Base-by-base conservation (phyloP, 345 rosid species). In the Eucalyptus marginata region DNA sequence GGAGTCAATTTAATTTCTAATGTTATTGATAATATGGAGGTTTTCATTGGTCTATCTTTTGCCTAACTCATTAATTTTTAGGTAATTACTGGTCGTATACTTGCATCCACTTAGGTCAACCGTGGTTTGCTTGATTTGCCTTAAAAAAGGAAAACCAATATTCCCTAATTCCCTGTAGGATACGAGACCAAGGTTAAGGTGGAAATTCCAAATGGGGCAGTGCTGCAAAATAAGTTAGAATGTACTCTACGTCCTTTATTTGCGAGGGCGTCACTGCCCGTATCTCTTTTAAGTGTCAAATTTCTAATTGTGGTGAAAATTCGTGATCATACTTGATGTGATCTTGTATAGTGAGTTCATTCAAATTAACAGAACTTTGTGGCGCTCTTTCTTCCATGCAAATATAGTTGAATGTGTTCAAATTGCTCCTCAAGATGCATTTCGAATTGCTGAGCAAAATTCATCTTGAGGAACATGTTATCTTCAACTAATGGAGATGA, bases 1-100 rank as follows among this genome's bases (percentile, higher is more conserved):
- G 86, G 93, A 98, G 66, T 96, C 96, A 95, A 96, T 92, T 93
- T 98, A 25, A 96, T 96, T 91, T 98, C 99, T 24, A 97, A 98
- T 87, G 93, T 96, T 87, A 93, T 96, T 25, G 98, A 97, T 83
- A 94, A 94, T 92, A 96, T 97, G 54, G 95, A 95, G 95, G 99
- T 97, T 86, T 87, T 97, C 71, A 97, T 98, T 90, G 98, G 96
- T 92, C 98, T 96, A 83, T 97, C 94, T 93, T 96, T 97, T 92
- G 98, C 89, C 95, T 47, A 90, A 91, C n/a, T 59, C n/a, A 76
- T 95, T 87, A 92, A 90, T 89, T 97, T 97, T 93, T 95, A 95
- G 99, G 99, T 97, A 62, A 29, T 29, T 29, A 59, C 20, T 20
- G 58, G 58, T 2, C 24, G 10, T 52, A 52, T 52, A 8, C 58